phyloP scores from a whole-genome alignment of 192 early-diverging fungal genomes.

The Fimicolochytrium jonesii region DNA sequence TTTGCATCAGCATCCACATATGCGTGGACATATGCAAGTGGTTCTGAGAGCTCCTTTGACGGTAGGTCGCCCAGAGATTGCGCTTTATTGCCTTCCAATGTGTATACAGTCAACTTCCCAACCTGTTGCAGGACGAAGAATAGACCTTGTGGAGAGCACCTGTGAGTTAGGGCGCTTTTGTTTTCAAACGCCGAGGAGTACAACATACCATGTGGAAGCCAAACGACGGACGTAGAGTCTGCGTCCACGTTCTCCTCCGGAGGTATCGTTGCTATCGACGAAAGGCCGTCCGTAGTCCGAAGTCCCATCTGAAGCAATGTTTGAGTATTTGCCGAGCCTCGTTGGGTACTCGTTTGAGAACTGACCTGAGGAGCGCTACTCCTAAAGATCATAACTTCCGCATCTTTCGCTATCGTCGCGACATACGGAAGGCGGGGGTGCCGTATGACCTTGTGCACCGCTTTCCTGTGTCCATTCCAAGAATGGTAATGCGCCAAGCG shows the following conservation, averaged over 20 bases:
- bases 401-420: constrained; percentile 45
- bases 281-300: constrained; percentile 8
- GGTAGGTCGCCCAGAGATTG: not conserved
- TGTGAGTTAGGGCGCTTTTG: too few species aligned
- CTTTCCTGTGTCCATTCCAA: constrained; percentile 61
- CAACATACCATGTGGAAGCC: constrained; percentile 19
- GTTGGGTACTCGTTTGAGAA: not conserved
- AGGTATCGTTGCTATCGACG: not conserved
- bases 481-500: constrained; percentile 55
- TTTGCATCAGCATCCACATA: constrained; percentile 17
- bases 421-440: constrained; percentile 31
- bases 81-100: not conserved
- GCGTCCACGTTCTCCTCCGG: not conserved
- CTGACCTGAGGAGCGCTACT: constrained; percentile 49
- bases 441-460: not conserved
- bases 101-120: constrained; percentile 5
- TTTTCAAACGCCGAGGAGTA: too few species aligned
- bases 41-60: constrained; percentile 1
- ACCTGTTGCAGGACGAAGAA: too few species aligned
- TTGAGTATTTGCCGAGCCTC: not conserved
- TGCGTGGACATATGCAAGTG: constrained; percentile 13
- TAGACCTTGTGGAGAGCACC: too few species aligned
- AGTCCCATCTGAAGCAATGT: constrained; percentile 1
- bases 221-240: not conserved
- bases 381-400: constrained; percentile 52